Evolutionary conservation across 306 rosid genomes (phyloP), one percentile per base, ranked within the genome.

Genomic region (Mucuna pruriens): DNA sequence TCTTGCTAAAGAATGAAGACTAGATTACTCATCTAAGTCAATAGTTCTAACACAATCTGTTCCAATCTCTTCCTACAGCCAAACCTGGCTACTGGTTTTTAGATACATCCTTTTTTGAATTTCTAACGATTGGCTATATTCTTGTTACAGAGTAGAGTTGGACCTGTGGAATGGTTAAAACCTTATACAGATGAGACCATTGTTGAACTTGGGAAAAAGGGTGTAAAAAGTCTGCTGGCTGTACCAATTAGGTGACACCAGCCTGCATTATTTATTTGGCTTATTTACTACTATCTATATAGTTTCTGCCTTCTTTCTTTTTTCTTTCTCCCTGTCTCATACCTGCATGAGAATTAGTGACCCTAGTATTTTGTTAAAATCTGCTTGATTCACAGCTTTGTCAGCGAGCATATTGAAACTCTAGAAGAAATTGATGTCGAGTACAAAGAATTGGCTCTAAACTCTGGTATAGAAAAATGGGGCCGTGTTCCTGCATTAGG

Each of bases 401-500:
- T 95, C 82, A 95, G 99, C 52, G 99, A 95, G 90, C 98, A 95
- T 81, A 95, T 95, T 76, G 99, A 95, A 89, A 95, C 99, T 46
- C 87, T 95, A 26, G 99, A 95, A 88, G 99, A 95, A 85, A 95
- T 95, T 57, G 99, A 95, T 64, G 99, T 95, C 7, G 99, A 95
- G 75, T 95, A 95, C 88, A 95, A 91, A 90, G 99, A 95, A 85
- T 84, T 95, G 98, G 90, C 98, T 77, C 82, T 95, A 65, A 78
- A 87, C 71, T 95, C 98, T 69, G 97, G 98, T n/a, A 89, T 95
- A 76, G 89, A 93, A 90, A 85, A 77, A 16, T 95, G 99, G 99
- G 98, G 99, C 2, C 98, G 99, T 29, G 99, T 95, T 85, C 99
- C 99, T 52, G 99, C 99, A 36, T 86, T 95, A 40, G 99, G 99